A percentile compares a stretch with the other conserved stretches of the same genome.
Conservation (phyloP, 129 eudicot species). For the Flaveria sonorensis region DNA sequence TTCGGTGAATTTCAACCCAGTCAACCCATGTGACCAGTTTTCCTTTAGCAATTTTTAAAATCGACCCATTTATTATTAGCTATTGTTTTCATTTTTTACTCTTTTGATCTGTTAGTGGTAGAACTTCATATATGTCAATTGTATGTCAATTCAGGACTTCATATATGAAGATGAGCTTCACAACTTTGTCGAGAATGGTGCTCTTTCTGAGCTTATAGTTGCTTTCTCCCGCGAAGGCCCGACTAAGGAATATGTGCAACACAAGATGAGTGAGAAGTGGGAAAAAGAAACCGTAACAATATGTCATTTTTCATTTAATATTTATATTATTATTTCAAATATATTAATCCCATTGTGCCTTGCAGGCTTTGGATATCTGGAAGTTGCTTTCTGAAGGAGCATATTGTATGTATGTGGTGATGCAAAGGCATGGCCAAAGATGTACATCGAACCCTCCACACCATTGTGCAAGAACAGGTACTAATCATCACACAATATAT, state of each 20-base stretch:
- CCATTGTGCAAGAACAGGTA: constrained; percentile 95
- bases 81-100: not conserved
- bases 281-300: not conserved
- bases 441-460: constrained; percentile 94
- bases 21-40: not conserved
- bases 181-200: constrained; percentile 75
- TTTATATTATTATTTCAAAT: not conserved
- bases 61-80: not conserved
- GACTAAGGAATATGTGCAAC: constrained; percentile 95
- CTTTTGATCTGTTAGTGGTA: not conserved
- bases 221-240: constrained; percentile 98
- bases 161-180: constrained; percentile 81
- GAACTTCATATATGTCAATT: not conserved
- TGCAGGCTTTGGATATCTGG: constrained; percentile 89
- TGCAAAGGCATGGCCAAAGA: constrained; percentile 99
- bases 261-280: constrained; percentile 82
- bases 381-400: constrained; percentile 84
- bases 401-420: constrained; percentile 95
- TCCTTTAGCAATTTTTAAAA: not conserved
- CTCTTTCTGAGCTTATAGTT: constrained; percentile 80
- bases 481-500: constrained; percentile 2
- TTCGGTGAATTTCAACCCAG: not conserved
- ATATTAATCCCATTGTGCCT: not conserved
- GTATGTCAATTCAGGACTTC: constrained; percentile 55
- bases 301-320: not conserved